Conservation (phyloP, 805 yeast species). For the fission yeast (Schizosaccharomyces pombe) region DNA sequence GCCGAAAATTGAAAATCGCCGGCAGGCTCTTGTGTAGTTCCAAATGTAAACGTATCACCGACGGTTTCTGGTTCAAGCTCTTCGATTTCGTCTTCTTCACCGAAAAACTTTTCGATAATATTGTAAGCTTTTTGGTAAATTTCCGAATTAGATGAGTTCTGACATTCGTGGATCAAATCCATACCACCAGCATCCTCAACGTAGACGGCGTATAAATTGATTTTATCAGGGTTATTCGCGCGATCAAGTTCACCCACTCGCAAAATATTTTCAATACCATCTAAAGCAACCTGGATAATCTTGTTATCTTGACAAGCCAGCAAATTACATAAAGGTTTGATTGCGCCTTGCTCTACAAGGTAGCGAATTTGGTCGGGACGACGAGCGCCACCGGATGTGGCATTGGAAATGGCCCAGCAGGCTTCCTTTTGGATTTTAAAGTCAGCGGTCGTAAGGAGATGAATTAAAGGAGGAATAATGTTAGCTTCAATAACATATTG, state of each 20-base stretch:
- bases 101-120: constrained; percentile 77
- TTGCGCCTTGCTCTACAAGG: constrained; percentile 83
- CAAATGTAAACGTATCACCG: constrained; percentile 76
- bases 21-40: constrained; percentile 14
- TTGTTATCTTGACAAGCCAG: constrained; percentile 70
- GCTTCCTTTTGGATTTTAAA: constrained; percentile 95
- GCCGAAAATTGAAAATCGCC: background rate
- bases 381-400: constrained; percentile 85
- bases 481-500: constrained; percentile 95
- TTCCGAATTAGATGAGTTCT: constrained; percentile 72
- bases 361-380: constrained; percentile 86
- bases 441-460: constrained; percentile 58
- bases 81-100: constrained; percentile 35
- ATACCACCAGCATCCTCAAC: constrained; percentile 97
- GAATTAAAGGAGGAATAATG: constrained; percentile 72
- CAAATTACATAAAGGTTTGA: constrained; percentile 88
- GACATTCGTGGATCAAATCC: constrained; percentile 86
- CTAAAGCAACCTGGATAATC: constrained; percentile 83
- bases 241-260: constrained; percentile 85
- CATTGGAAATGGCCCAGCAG: constrained; percentile 97
- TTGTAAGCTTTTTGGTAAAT: constrained; percentile 76
- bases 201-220: constrained; percentile 70
- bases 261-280: constrained; percentile 79
- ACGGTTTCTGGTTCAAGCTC: constrained; percentile 54
- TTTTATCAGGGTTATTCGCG: constrained; percentile 42